Evolutionary conservation across 1,284 basidiomycete genomes (phyloP), one percentile per base, ranked within the genome.

Genomic region (Afroboletus lepidellus): DNA sequence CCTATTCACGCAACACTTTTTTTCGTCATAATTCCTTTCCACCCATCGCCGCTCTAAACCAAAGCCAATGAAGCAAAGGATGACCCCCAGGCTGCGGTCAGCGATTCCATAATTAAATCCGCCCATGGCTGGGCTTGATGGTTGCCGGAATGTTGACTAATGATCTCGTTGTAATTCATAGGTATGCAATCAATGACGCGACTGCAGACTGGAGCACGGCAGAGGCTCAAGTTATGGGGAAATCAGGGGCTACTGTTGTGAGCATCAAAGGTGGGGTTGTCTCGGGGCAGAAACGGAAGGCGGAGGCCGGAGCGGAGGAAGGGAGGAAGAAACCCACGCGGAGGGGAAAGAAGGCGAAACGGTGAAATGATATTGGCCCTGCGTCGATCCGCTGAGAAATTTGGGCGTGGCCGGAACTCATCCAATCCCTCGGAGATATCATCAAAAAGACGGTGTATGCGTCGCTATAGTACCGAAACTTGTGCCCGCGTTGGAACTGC

Each of bases 111-210:
- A 41, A 25, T 37, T 47, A 46, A 8, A 9, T 41, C 39, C 15
- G 29, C n/a, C 20, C 16, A 37, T 47, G 15, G 43, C 48, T 21
- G 49, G 15, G 2, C 43, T 45, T 12, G 39, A 50, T 46, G 15
- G 18, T n/a, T 4, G 8, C 11, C 30, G 21, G 44, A 16, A 44
- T 4, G 32, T 25, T 41, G 39, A 32, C 51, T 49, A 16, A 52
- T 36, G 20, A 3, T 27, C 2, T 50, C 41, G 20, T 27, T 15
- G 27, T 25, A 25, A 4, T 46, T 25, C 32, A 6, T 24, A 94
- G 91, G 69, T 94, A 83, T 69, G 88, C 90, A 18, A 92, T 96
- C 57, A 79, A 87, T 60, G 81, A 85, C 58, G 69, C 75, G 0
- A 74, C 78, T 24, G 76, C 80, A 44, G 90, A 94, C 67, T 94